Evolutionary conservation across 164 flowering plant genomes (phyloP).

Genomic region (Chloranthus sessilifolius): DNA sequence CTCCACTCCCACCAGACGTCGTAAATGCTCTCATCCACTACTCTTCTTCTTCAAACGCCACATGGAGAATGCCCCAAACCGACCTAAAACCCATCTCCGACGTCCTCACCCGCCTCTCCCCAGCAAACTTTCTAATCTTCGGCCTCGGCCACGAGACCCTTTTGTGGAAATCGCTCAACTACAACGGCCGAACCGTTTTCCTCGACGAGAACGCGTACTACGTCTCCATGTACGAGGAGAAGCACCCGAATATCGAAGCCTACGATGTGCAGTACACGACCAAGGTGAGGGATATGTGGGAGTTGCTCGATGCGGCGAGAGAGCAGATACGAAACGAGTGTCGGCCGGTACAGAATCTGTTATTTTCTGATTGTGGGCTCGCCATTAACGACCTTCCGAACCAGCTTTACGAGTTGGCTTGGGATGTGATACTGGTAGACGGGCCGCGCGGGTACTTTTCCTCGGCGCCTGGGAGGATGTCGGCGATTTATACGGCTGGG

Average conservation of each 20-base stretch:
- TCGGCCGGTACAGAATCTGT: conserved; percentile 77
- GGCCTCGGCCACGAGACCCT: conserved; percentile 85
- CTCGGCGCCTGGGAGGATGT: conserved; percentile 78
- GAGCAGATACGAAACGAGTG: conserved; percentile 66
- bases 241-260: conserved; percentile 58
- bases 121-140: conserved; percentile 75
- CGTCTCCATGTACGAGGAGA: conserved; percentile 43
- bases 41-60: conserved; percentile 41
- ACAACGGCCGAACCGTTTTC: conserved; percentile 66
- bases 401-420: conserved; percentile 74
- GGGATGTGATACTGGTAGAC: conserved; percentile 89
- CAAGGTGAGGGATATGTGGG: conserved; percentile 45
- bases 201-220: conserved; percentile 67
- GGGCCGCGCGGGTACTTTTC: conserved; percentile 83
- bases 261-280: conserved; percentile 89
- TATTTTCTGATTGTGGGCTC: conserved; percentile 82
- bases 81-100: conserved; percentile 49
- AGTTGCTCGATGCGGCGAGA: conserved; percentile 39
- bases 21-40: conserved; percentile 64
- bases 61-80: conserved; percentile 45
- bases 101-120: conserved; percentile 38
- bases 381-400: conserved; percentile 86
- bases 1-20: conserved; percentile 23
- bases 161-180: conserved; percentile 71
- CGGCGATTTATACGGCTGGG: conserved; percentile 79